phyloP scores from a whole-genome alignment of 345 rosid genomes.

The Gossypium raimondii region DNA sequence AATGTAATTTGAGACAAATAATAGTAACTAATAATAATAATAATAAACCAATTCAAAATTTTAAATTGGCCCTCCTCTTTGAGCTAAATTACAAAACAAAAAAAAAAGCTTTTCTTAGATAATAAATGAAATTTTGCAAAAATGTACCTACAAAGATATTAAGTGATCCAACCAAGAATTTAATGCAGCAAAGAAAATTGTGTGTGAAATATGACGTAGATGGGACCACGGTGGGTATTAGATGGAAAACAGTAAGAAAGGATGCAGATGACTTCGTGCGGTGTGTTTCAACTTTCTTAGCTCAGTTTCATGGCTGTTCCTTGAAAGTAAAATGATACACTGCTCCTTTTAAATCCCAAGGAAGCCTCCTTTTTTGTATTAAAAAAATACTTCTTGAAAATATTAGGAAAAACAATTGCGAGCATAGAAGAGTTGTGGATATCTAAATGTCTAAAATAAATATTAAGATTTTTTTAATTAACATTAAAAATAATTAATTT shows the following conservation, averaged over 20 bases:
- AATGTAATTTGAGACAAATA: no score
- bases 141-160: background rate
- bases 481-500: background rate
- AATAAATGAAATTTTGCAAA: background rate
- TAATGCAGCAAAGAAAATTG: background rate
- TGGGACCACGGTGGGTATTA: no score
- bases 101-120: background rate
- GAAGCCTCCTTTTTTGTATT: no score
- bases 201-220: background rate
- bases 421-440: background rate
- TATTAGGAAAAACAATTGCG: background rate
- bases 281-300: no score
- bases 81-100: background rate
- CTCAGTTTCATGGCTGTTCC: background rate
- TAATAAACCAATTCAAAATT: background rate
- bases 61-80: background rate
- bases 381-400: no score
- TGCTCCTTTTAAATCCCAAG: background rate
- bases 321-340: background rate
- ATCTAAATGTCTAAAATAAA: background rate
- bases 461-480: background rate
- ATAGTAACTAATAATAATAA: background rate
- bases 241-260: no score
- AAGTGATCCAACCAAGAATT: background rate
- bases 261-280: no score